A percentile compares a stretch with the other conserved stretches of the same genome.
These are phyloP conservation scores for Zygoascus tannicola DNA, from an alignment of 805 yeast species.

Conservation along the genomic window DNA sequence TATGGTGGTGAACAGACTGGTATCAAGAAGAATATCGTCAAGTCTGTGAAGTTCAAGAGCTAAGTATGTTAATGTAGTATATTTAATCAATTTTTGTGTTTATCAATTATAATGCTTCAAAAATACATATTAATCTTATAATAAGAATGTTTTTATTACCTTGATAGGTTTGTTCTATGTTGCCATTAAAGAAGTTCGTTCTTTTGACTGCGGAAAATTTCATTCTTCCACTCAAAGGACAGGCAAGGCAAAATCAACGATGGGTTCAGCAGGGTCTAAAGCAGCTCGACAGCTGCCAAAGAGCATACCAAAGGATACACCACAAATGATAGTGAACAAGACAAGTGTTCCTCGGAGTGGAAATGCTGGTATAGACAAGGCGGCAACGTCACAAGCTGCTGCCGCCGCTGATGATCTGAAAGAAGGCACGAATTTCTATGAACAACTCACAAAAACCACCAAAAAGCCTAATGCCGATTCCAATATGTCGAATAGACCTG, in stretches of 20 bases:
- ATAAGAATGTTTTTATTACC: too few relatives aligned
- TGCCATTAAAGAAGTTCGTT: too few relatives aligned
- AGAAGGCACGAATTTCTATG: not conserved
- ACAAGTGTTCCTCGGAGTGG: not conserved
- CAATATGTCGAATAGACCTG: not conserved
- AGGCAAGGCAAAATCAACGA: not conserved
- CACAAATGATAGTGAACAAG: not conserved
- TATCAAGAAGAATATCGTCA: slow-evolving; percentile 88
- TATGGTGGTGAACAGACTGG: slow-evolving; percentile 95
- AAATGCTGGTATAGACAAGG: too few relatives aligned
- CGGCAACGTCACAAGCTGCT: too few relatives aligned
- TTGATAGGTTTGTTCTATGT: too few relatives aligned
- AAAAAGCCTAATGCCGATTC: not conserved
- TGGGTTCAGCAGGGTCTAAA: not conserved
- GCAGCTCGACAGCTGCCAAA: not conserved
- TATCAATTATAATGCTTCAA: too few relatives aligned
- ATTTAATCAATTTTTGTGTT: too few relatives aligned
- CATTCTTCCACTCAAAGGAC: not conserved
- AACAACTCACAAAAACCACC: slow-evolving; percentile 1
- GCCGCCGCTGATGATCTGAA: not conserved
- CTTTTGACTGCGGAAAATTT: too few relatives aligned
- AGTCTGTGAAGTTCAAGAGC: slow-evolving; percentile 59
- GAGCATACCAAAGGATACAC: not conserved
- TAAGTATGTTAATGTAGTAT: not conserved
- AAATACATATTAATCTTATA: too few relatives aligned